Evolutionary conservation across 768 basidiomycete species (phyloP).

Genomic region (Boletus speciosus): DNA sequence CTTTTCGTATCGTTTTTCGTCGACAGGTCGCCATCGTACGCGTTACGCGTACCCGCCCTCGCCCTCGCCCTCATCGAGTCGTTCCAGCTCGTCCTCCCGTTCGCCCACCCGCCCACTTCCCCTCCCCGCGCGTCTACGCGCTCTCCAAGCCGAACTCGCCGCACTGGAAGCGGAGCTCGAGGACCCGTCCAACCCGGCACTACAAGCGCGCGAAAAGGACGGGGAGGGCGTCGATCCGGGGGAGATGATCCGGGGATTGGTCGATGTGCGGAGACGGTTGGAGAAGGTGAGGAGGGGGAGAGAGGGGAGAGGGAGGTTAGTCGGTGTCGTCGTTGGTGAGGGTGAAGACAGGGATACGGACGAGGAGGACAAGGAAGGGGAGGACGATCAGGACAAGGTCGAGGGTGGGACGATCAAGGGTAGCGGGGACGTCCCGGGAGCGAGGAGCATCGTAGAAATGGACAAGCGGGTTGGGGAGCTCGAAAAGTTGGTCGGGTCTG

Average conservation of each 20-base stretch:
- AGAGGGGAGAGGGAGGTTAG: constrained; percentile 62
- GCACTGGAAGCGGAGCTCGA: constrained; percentile 81
- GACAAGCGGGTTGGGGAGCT: constrained; percentile 82
- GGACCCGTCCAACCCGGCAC: constrained; percentile 70
- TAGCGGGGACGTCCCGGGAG: constrained; percentile 33
- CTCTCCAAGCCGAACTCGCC: constrained; percentile 72
- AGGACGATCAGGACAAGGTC: background rate
- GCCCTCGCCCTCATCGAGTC: constrained; percentile 42
- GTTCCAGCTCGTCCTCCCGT: constrained; percentile 36
- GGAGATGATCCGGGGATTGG: constrained; percentile 71
- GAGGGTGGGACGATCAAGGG: background rate
- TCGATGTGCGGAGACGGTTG: constrained; percentile 67
- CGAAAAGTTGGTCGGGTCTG: constrained; percentile 80
- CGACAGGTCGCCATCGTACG: constrained; percentile 47
- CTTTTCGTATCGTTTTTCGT: background rate
- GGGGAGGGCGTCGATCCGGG: constrained; percentile 62
- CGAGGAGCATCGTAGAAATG: constrained; percentile 62
- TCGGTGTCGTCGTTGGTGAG: constrained; percentile 50
- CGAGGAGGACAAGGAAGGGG: background rate
- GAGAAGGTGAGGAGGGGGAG: constrained; percentile 63
- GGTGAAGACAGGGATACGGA: constrained; percentile 1
- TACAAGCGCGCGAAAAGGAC: constrained; percentile 52
- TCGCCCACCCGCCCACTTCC: constrained; percentile 37
- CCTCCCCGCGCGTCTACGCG: constrained; percentile 56
- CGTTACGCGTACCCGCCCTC: constrained; percentile 72